Base-by-base conservation (phyloP, 2,329 filamentous ascomycete genomes). In the Podosphaera aphanis region DNA sequence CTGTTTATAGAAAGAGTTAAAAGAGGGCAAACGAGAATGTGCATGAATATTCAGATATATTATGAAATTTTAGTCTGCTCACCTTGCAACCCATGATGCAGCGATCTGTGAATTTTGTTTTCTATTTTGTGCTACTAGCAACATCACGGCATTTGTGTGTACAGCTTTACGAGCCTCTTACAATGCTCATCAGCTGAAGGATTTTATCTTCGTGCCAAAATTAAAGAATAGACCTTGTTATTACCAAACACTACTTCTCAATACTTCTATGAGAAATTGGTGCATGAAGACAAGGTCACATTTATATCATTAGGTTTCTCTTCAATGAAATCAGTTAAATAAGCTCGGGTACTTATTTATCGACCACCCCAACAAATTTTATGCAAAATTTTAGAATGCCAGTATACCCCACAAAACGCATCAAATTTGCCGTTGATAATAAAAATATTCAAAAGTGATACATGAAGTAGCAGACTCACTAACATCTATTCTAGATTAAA, bases 1-100 rank as follows among this genome's bases (percentile, higher is more conserved):
- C 29, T 23, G 15, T 45, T 45, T 59, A 66, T 66, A 93, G 88
- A 98, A 95, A 76, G 90, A 94, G 75, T 74, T 85, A 62, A 86
- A 82, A 74, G 86, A 94, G 70, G 88, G 85, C 68, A 93, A 90
- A 79, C 77, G 84, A 58, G 83, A 92, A 64, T 67, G 75, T 59
- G 85, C 81, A 70, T 93, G 76, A 71, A 65, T 21, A 49, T 45
- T 47, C 25, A 29, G 11, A 29, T 29, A 29, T 6, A 29, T 29
- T 29, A 29, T 29, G 25, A 29, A 29, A 29, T 6, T 6, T 29
- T 29, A 11, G 11, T 29, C 11, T 11, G 25, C 6, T 11, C 25
- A 5, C 5, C 11, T 5, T 11, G 11, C 25, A 11, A 29, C 25
- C 25, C 25, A 29, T 29, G 11, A 29, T 11, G 25, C 25, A 1